Conservation (phyloP, 169 alveolate genomes). For the Prorocentrum cordatum region DNA sequence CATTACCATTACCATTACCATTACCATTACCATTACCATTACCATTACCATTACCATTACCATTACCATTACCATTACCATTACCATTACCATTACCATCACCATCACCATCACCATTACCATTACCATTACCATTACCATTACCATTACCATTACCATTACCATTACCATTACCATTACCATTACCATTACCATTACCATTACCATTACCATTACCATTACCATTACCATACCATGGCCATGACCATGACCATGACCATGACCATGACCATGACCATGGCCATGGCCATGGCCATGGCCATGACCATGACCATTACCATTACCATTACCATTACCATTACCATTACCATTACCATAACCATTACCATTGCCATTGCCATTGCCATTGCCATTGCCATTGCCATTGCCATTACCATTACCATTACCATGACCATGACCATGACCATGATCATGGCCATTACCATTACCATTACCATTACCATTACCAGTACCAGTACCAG, state of each 20-base stretch:
- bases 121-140: background rate
- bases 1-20: background rate
- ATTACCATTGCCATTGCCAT: background rate
- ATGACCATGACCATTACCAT: background rate
- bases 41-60: background rate
- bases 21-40: background rate
- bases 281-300: background rate
- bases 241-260: background rate
- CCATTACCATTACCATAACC: background rate
- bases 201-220: background rate
- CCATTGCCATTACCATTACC: background rate
- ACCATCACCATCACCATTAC: background rate
- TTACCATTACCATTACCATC: background rate
- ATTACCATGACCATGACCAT: background rate
- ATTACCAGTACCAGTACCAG: background rate
- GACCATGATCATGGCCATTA: background rate
- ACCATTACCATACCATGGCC: background rate
- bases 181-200: background rate
- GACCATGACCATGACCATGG: background rate
- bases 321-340: background rate
- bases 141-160: background rate
- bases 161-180: background rate
- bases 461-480: background rate
- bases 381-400: background rate
- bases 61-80: background rate